Percentiles rank a stretch among this genome's conserved stretches.
Evolutionary conservation across 176 grass and related monocot genomes (phyloP).

Genomic region (Themeda triandra): DNA sequence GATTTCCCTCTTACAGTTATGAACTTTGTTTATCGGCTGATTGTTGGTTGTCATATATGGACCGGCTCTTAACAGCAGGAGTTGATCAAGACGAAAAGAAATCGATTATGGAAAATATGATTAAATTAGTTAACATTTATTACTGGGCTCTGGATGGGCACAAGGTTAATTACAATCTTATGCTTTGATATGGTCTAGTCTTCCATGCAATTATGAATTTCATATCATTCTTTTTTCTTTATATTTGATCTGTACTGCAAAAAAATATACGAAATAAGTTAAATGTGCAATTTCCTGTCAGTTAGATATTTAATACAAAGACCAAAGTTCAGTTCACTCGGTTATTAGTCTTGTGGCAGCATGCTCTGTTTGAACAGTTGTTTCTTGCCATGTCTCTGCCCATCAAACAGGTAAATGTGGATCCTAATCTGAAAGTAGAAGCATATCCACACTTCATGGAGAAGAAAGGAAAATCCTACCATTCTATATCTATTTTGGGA

Average conservation of each 20-base stretch:
- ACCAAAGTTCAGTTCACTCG: background rate
- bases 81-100: slow-evolving; percentile 29
- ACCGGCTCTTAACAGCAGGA: slow-evolving; percentile 45
- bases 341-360: too few relatives aligned
- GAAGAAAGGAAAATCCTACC: background rate
- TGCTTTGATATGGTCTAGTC: background rate
- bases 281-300: background rate
- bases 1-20: slow-evolving; percentile 25
- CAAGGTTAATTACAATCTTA: slow-evolving; percentile 39
- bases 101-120: slow-evolving; percentile 37
- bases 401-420: background rate
- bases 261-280: background rate
- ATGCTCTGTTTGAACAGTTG: background rate
- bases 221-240: background rate
- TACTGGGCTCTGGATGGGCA: slow-evolving; percentile 61
- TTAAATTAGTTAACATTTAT: slow-evolving; percentile 60
- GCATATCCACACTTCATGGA: slow-evolving; percentile 9
- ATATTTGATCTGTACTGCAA: background rate
- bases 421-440: background rate
- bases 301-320: background rate
- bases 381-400: background rate
- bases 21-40: slow-evolving; percentile 31
- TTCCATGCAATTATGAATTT: background rate
- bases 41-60: slow-evolving; percentile 64
- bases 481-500: background rate